Evolutionary conservation across 805 yeast genomes (phyloP).

Genomic region (Monosporozyma siamensis): DNA sequence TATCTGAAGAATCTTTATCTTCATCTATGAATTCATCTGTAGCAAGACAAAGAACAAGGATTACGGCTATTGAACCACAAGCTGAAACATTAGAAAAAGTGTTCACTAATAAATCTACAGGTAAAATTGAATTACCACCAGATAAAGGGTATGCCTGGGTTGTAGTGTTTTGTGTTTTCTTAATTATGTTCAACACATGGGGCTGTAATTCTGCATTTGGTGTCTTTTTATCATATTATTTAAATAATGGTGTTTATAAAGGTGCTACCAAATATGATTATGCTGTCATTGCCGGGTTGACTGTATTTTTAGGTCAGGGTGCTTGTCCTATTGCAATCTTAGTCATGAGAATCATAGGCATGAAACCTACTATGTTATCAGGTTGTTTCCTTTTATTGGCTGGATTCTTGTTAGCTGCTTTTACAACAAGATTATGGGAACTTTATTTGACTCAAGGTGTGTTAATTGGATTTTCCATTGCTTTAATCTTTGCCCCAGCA

Average conservation of each 20-base stretch:
- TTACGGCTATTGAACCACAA: neutral
- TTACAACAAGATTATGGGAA: constrained; percentile 53
- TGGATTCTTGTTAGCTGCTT: constrained; percentile 53
- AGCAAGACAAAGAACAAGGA: neutral
- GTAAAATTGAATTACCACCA: constrained; percentile 35
- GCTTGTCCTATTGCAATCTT: constrained; percentile 49
- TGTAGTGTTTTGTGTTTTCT: constrained; percentile 39
- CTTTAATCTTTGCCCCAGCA: constrained; percentile 50
- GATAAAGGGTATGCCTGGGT: constrained; percentile 72
- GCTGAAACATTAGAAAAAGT: constrained; percentile 21
- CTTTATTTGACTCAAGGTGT: constrained; percentile 61
- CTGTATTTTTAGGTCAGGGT: constrained; percentile 46
- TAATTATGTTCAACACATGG: constrained; percentile 57
- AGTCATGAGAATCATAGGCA: constrained; percentile 41
- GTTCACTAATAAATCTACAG: constrained; percentile 30
- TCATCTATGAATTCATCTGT: neutral
- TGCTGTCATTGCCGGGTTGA: constrained; percentile 60
- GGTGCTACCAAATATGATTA: constrained; percentile 52
- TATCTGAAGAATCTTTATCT: neutral
- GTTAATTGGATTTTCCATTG: constrained; percentile 43
- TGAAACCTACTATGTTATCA: constrained; percentile 36
- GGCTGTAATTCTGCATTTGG: constrained; percentile 63
- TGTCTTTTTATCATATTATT: constrained; percentile 49
- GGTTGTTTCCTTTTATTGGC: constrained; percentile 46
- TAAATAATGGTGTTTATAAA: constrained; percentile 40